Percentiles rank a stretch among this genome's conserved stretches.
These are phyloP conservation scores for Mycena floridula DNA, from an alignment of 768 basidiomycete genomes.

Conservation along the genomic window DNA sequence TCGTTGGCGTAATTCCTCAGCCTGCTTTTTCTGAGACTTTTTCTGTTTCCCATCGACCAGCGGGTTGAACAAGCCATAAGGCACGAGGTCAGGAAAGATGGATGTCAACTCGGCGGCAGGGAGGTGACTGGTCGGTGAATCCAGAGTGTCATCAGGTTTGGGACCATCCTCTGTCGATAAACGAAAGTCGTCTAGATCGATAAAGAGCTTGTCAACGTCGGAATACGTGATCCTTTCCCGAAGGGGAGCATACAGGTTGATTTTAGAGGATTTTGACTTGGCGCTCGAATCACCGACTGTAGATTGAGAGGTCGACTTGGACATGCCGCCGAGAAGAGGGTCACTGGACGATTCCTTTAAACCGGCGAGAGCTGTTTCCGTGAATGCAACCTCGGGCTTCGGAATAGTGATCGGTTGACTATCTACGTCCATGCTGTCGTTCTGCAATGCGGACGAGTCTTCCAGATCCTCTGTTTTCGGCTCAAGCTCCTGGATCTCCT, in stretches of 20 bases:
- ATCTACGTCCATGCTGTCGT: conserved; percentile 21
- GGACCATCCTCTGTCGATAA: conserved; percentile 14
- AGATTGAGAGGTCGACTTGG: conserved; percentile 34
- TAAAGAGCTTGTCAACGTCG: conserved; percentile 45
- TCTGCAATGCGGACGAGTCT: conserved; percentile 37
- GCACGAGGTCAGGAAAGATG: conserved; percentile 82
- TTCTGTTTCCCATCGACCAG: conserved; percentile 34
- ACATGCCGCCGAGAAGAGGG: conserved; percentile 37
- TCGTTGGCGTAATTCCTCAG: conserved; percentile 65
- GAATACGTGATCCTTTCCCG: conserved; percentile 61
- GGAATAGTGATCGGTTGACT: too few relatives aligned
- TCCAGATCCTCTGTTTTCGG: conserved; percentile 20
- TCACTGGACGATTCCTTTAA: conserved; percentile 54
- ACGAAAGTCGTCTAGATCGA: conserved; percentile 37
- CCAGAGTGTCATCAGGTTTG: too few relatives aligned
- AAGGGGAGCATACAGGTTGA: conserved; percentile 46
- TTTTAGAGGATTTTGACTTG: conserved; percentile 34
- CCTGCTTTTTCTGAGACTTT: conserved; percentile 53
- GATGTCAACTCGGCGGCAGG: conserved; percentile 46
- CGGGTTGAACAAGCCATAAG: conserved; percentile 49
- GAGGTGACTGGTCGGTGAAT: conserved; percentile 19
- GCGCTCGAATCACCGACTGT: conserved; percentile 25
- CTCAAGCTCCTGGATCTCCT: conserved; percentile 25
- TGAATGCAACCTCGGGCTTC: too few relatives aligned
- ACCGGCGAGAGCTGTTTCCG: conserved; percentile 20